Evolutionary conservation across 805 yeast genomes (phyloP).

Genomic region (Candida suzukii): DNA sequence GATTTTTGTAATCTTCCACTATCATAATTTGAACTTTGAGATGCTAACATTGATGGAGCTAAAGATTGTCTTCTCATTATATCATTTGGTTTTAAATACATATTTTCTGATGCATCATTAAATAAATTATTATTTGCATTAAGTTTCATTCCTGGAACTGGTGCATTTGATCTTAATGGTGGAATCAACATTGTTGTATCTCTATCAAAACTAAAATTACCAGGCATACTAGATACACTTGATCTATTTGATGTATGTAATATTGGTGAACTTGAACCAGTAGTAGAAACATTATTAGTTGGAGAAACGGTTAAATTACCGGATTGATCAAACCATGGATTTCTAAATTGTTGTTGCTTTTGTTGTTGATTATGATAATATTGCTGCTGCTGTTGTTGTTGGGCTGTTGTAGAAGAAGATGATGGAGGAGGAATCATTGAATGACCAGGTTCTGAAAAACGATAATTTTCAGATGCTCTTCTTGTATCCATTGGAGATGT

Average conservation of each 20-base stretch:
- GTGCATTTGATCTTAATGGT: constrained; percentile 26
- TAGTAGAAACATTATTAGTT: not conserved
- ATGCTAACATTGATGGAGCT: constrained; percentile 16
- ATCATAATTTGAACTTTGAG: constrained; percentile 3
- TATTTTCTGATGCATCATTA: constrained; percentile 6
- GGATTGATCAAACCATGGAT: not conserved
- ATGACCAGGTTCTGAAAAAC: too few relatives aligned
- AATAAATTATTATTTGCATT: constrained; percentile 8
- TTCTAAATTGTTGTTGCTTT: not conserved
- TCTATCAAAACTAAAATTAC: not conserved
- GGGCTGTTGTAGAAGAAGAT: not conserved
- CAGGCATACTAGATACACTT: not conserved
- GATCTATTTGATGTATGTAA: constrained; percentile 1
- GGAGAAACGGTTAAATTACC: not conserved
- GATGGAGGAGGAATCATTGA: too few relatives aligned
- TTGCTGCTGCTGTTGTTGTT: not conserved
- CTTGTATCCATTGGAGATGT: not conserved
- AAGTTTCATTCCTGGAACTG: constrained; percentile 7
- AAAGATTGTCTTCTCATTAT: constrained; percentile 23
- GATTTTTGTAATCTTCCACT: not conserved
- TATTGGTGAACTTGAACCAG: not conserved
- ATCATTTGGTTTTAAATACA: constrained; percentile 9
- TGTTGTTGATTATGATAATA: not conserved
- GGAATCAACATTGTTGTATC: constrained; percentile 14
- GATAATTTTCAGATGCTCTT: not conserved